Evolutionary conservation across 2,329 filamentous ascomycete genomes (phyloP).

Genomic region (Penicillium aurantiogriseum): DNA sequence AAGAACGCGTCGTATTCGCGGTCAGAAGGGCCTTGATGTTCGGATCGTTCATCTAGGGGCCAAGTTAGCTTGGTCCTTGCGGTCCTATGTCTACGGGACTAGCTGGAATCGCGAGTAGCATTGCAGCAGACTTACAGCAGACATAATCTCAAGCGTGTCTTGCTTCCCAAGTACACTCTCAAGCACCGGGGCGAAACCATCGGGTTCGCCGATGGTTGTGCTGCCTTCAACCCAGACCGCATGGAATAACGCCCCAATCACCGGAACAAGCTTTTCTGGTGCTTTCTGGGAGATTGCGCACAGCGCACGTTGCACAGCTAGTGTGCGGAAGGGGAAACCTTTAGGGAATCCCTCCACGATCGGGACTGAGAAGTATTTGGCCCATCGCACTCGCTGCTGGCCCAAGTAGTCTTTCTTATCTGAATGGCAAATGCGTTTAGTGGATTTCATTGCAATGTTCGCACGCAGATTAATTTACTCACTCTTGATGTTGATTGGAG

Average conservation of each 20-base stretch:
- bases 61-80: slow-evolving; percentile 1
- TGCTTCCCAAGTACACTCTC: slow-evolving; percentile 47
- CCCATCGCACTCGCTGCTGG: slow-evolving; percentile 55
- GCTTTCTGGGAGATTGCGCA: slow-evolving; percentile 46
- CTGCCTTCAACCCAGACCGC: slow-evolving; percentile 54
- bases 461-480: neutral
- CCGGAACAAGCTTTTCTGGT: slow-evolving; percentile 43
- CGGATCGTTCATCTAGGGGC: slow-evolving; percentile 20
- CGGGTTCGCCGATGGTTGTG: slow-evolving; percentile 44
- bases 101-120: neutral
- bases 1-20: slow-evolving; percentile 52
- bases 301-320: slow-evolving; percentile 53
- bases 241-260: slow-evolving; percentile 50
- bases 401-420: slow-evolving; percentile 61
- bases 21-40: slow-evolving; percentile 50
- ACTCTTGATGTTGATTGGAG: slow-evolving; percentile 17
- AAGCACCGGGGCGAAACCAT: slow-evolving; percentile 48
- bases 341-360: slow-evolving; percentile 46
- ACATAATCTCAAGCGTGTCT: slow-evolving; percentile 43
- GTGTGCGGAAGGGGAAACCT: slow-evolving; percentile 55
- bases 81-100: neutral
- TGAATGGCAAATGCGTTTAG: slow-evolving; percentile 37
- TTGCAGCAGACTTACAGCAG: slow-evolving; percentile 34
- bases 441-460: slow-evolving; percentile 16
- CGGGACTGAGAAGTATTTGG: slow-evolving; percentile 54